A percentile compares a stretch with the other conserved stretches of the same genome.
phyloP scores from a whole-genome alignment of 1,284 basidiomycete genomes.

The Porodaedalea pini region DNA sequence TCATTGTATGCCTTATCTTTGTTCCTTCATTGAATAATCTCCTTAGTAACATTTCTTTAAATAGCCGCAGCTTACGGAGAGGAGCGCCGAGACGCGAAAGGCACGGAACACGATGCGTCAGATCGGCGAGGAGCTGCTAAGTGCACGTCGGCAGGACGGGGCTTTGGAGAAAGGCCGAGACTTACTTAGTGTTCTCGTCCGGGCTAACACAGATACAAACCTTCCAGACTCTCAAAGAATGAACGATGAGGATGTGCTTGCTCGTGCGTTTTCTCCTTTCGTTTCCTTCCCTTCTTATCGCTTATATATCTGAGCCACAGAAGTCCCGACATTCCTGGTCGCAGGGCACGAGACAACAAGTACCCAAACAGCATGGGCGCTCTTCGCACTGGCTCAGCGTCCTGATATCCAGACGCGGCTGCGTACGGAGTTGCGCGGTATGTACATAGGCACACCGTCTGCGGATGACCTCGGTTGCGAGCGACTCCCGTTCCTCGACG shows the following conservation, averaged over 20 bases:
- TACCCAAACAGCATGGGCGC: slow-evolving; percentile 45
- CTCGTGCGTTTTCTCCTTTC: slow-evolving; percentile 38
- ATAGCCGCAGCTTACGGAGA: slow-evolving; percentile 25
- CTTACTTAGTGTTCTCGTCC: slow-evolving; percentile 36
- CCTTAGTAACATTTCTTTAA: neutral
- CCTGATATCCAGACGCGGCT: slow-evolving; percentile 42
- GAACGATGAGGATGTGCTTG: slow-evolving; percentile 53
- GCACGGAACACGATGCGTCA: slow-evolving; percentile 31
- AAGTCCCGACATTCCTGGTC: slow-evolving; percentile 48
- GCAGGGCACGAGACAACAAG: slow-evolving; percentile 31
- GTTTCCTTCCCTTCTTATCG: neutral
- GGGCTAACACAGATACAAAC: slow-evolving; percentile 47
- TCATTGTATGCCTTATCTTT: slow-evolving; percentile 25
- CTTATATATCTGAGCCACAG: neutral
- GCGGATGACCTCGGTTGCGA: slow-evolving; percentile 32
- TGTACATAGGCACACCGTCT: slow-evolving; percentile 25
- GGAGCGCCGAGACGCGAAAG: slow-evolving; percentile 21
- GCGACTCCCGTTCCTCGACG: slow-evolving; percentile 32
- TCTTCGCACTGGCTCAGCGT: slow-evolving; percentile 39
- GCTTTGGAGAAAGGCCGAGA: slow-evolving; percentile 27
- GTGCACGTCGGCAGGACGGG: slow-evolving; percentile 39
- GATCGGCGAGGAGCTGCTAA: slow-evolving; percentile 38
- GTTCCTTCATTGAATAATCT: neutral
- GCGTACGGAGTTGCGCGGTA: slow-evolving; percentile 38
- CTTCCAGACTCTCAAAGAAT: slow-evolving; percentile 42